Evolutionary conservation across 192 early-diverging fungal species (phyloP), one percentile per base, ranked within the genome.

Genomic region (Dispira parvispora): DNA sequence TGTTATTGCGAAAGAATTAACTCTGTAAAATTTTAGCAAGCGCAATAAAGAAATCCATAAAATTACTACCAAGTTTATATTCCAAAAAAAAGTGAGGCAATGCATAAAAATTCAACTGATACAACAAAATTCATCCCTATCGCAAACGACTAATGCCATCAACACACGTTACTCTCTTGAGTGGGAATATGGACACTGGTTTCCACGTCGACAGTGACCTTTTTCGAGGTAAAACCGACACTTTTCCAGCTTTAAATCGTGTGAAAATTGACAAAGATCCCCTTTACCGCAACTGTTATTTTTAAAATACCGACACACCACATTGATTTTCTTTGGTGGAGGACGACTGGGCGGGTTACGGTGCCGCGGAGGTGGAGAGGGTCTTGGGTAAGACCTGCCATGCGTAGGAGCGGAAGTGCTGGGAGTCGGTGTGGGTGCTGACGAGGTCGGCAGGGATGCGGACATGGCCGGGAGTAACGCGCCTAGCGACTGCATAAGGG

Each of bases 241-340:
- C 23, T 21, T 26, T 26, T 55, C 53, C 11, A 55, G 21, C 25
- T 55, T 55, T 21, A 55, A 28, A 28, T 55, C 53, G 25, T 55
- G 53, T 55, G 53, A 55, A 28, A 55, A 55, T 21, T 21, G 53
- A 28, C 53, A 55, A 13, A 23, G 28, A 25, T 55, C 23, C 12
- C 53, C 53, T 26, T 55, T 55, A 25, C 53, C 53, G 25, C 53
- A 55, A 28, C 53, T 26, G 53, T 55, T 55, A 21, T 1, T 23
- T 55, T 55, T 55, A 18, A 28, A 21, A 55, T 23, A 55, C 53
- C 53, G 53, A 55, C 53, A 55, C 11, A 55, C 25, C 3, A 23
- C 53, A 2, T 14, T 55, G 21, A 14, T 18, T 14, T 21, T 14
- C 28, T 55, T 55, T 0, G 53, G 12, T 20, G 47, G 47, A 23